Evolutionary conservation across 2,329 filamentous ascomycete species (phyloP).

Genomic region (Didymella exigua): DNA sequence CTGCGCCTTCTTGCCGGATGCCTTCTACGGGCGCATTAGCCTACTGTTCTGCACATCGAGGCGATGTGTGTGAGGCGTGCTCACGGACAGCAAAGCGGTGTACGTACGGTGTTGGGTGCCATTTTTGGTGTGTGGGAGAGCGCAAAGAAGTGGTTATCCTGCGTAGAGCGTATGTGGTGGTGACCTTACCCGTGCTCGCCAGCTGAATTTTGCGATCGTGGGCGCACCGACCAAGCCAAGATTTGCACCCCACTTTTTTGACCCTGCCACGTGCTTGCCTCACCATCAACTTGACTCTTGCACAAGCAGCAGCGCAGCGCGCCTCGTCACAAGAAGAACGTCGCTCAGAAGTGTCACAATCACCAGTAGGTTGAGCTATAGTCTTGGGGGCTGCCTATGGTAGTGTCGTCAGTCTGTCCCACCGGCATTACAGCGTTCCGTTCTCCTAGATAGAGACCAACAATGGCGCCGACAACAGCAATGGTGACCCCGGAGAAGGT

Average conservation of each 20-base stretch:
- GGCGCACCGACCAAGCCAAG: constrained; percentile 24
- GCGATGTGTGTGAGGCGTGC: constrained; percentile 26
- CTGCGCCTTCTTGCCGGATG: constrained; percentile 57
- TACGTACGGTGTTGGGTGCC: constrained; percentile 89
- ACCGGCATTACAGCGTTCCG: no score
- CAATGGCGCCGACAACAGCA: no score
- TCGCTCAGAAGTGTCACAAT: no score
- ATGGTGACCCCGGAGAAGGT: no score
- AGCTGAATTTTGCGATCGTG: constrained; percentile 29
- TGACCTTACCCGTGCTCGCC: constrained; percentile 4
- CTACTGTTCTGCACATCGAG: constrained; percentile 74
- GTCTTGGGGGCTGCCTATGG: no score
- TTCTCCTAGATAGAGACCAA: no score
- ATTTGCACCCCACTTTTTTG: constrained; percentile 11
- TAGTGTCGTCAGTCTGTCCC: no score
- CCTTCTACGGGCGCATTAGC: constrained; percentile 78
- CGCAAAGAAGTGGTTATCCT: constrained; percentile 93
- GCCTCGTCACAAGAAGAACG: no score
- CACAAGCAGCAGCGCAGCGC: no score
- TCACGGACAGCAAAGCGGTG: constrained; percentile 93
- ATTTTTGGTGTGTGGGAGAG: constrained; percentile 67
- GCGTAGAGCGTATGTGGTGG: constrained; percentile 58
- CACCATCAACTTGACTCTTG: neutral
- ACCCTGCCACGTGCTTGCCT: neutral
- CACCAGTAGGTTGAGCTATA: no score